A percentile compares a stretch with the other conserved stretches of the same genome.
Evolutionary conservation across 305 asterid species (phyloP).

Genomic region (Nicotiana rustica): DNA sequence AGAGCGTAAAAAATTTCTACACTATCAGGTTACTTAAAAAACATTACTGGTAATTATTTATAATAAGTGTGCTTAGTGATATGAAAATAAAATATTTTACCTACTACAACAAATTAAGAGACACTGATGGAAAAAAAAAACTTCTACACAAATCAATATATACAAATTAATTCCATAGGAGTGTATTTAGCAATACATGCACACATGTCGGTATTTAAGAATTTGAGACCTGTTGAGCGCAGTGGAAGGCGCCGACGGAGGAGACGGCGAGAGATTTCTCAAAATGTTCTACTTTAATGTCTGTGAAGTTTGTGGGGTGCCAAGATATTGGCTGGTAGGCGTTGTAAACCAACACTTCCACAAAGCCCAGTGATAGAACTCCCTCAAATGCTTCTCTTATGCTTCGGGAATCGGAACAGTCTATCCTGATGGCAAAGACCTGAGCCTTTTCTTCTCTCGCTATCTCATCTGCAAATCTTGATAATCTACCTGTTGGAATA

Average conservation of each 20-base stretch:
- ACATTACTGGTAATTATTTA: background rate
- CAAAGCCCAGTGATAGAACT: constrained; percentile 80
- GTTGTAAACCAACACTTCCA: constrained; percentile 80
- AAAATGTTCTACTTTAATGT: constrained; percentile 61
- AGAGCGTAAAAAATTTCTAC: background rate
- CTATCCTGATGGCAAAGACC: constrained; percentile 83
- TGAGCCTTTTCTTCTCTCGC: constrained; percentile 84
- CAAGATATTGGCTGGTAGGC: constrained; percentile 62
- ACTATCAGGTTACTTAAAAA: background rate
- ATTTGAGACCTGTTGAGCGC: constrained; percentile 73
- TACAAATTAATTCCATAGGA: too few species aligned
- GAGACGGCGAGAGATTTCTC: constrained; percentile 74
- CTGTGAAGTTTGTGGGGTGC: constrained; percentile 58
- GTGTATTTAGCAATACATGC: too few species aligned
- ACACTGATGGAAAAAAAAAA: background rate
- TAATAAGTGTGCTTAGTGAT: background rate
- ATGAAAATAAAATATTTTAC: background rate
- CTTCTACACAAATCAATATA: too few species aligned
- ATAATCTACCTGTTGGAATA: constrained; percentile 56
- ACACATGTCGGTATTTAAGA: background rate
- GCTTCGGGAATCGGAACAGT: constrained; percentile 83
- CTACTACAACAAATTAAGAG: background rate
- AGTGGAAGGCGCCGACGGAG: constrained; percentile 85
- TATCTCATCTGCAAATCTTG: constrained; percentile 83
- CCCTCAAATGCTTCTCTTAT: constrained; percentile 86